phyloP scores from a whole-genome alignment of 2,329 filamentous ascomycete species.

The Cordyceps pruinosa region DNA sequence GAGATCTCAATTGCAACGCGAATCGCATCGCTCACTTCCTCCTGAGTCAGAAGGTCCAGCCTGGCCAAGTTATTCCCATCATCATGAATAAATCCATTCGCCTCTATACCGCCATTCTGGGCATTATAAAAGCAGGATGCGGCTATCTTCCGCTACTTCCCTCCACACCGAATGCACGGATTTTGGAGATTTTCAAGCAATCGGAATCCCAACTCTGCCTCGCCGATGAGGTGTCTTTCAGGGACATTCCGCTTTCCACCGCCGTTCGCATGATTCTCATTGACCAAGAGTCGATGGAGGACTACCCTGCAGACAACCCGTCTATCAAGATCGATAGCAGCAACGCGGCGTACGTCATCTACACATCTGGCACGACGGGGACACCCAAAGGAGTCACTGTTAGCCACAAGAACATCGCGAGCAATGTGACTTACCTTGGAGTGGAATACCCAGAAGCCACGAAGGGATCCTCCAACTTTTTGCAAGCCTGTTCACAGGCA shows the following conservation, averaged over 20 bases:
- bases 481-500: constrained; percentile 77
- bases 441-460: constrained; percentile 53
- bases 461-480: constrained; percentile 44
- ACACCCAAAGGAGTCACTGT: constrained; percentile 73
- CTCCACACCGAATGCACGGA: constrained; percentile 56
- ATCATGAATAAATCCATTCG: constrained; percentile 69
- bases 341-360: constrained; percentile 68
- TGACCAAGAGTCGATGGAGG: constrained; percentile 20
- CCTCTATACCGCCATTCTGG: constrained; percentile 69
- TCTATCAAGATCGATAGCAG: constrained; percentile 33
- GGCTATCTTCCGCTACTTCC: constrained; percentile 76
- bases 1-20: constrained; percentile 53
- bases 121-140: constrained; percentile 64
- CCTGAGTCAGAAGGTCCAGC: constrained; percentile 34
- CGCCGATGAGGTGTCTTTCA: constrained; percentile 26
- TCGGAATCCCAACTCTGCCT: constrained; percentile 44
- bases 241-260: constrained; percentile 13
- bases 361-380: constrained; percentile 78
- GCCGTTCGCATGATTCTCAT: constrained; percentile 28
- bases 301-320: constrained; percentile 31
- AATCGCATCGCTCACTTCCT: constrained; percentile 57
- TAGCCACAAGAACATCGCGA: constrained; percentile 67
- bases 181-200: constrained; percentile 55
- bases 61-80: constrained; percentile 60
- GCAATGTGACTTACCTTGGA: constrained; percentile 63